Evolutionary conservation across 495 filamentous ascomycete genomes (phyloP).

Genomic region (Sabuloglossum arenarium): DNA sequence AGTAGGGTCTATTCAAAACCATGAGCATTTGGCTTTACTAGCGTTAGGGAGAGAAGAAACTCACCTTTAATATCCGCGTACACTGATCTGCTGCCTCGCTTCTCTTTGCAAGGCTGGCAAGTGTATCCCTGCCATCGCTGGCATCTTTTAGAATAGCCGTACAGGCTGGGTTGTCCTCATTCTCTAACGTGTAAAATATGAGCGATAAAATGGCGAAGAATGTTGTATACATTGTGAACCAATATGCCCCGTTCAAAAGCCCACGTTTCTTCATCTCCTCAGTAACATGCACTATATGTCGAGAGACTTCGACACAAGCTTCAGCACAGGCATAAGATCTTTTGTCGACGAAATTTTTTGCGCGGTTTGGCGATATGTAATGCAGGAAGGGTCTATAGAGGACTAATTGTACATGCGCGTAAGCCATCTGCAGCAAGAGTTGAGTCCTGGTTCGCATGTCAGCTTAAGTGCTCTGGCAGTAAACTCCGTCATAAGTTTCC

Average conservation of each 20-base stretch:
- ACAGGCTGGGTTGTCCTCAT: conserved; percentile 54
- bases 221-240: conserved; percentile 91
- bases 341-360: conserved; percentile 37
- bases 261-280: conserved; percentile 70
- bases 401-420: conserved; percentile 83
- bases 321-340: conserved; percentile 79
- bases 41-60: conserved; percentile 6
- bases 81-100: conserved; percentile 81
- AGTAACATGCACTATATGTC: conserved; percentile 87
- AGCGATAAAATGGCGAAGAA: conserved; percentile 87
- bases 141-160: conserved; percentile 70
- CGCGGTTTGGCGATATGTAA: conserved; percentile 59
- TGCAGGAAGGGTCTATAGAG: conserved; percentile 91
- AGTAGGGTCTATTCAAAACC: conserved; percentile 1
- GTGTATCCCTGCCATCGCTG: conserved; percentile 58
- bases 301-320: conserved; percentile 76
- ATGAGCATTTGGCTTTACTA: not conserved
- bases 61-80: conserved; percentile 49
- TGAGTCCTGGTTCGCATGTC: conserved; percentile 35
- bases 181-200: conserved; percentile 79
- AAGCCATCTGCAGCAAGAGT: conserved; percentile 70
- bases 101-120: conserved; percentile 54
- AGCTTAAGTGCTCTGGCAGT: not conserved
- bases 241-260: conserved; percentile 74
- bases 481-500: not conserved